Conservation (phyloP, 441 rosid genomes). For the Manihot esculenta region DNA sequence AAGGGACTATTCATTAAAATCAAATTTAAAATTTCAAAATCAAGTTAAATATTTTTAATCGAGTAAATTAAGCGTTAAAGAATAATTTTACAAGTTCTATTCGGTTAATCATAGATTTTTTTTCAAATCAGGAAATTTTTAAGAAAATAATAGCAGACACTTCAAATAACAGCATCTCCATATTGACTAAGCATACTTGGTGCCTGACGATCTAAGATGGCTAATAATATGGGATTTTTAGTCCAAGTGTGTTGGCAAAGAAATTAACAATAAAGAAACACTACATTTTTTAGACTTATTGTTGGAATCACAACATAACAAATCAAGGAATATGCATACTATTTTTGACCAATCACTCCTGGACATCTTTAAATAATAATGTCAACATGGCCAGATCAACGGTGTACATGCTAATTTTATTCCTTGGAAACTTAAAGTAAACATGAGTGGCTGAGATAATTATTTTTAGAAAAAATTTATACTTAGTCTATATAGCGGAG, state of each 20-base stretch:
- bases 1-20: too few species aligned
- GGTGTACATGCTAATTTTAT: too few species aligned
- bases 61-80: too few species aligned
- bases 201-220: not conserved
- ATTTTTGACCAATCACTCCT: slow-evolving; percentile 7
- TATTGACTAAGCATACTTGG: slow-evolving; percentile 4
- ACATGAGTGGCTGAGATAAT: too few species aligned
- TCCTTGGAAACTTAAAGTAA: too few species aligned
- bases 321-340: not conserved
- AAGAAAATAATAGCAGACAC: not conserved
- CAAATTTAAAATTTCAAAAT: too few species aligned
- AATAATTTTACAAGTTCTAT: not conserved
- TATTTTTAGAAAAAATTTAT: too few species aligned
- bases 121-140: not conserved
- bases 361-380: not conserved
- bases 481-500: too few species aligned
- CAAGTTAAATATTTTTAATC: too few species aligned
- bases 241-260: not conserved
- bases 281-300: too few species aligned
- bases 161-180: slow-evolving; percentile 1
- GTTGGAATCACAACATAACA: too few species aligned
- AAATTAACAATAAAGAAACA: not conserved
- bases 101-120: not conserved
- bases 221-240: not conserved
- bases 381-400: slow-evolving; percentile 1